A percentile compares a stretch with the other conserved stretches of the same genome.
Conservation (phyloP, 208 protist species). For the Herpetomonas tarakana region DNA sequence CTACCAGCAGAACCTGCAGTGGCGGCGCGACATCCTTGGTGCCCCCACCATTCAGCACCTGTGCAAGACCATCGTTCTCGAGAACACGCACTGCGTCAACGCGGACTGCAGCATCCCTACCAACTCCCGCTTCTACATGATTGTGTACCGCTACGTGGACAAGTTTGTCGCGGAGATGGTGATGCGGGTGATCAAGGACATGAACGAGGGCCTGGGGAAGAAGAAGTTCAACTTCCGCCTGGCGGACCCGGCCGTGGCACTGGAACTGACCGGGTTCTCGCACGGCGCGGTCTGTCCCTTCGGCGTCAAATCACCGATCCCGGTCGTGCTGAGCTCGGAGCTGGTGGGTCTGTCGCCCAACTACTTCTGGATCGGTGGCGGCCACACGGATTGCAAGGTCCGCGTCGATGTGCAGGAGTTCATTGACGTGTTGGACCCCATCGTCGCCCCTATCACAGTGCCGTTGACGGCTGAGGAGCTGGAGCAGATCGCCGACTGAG, state of each 20-base stretch:
- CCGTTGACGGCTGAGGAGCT: slow-evolving; percentile 69
- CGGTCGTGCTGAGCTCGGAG: slow-evolving; percentile 64
- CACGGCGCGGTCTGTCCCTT: slow-evolving; percentile 78
- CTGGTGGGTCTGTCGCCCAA: slow-evolving; percentile 43
- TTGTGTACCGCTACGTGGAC: slow-evolving; percentile 83
- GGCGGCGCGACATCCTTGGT: slow-evolving; percentile 71
- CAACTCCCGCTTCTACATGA: slow-evolving; percentile 84
- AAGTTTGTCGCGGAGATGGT: slow-evolving; percentile 74
- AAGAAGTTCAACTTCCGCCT: slow-evolving; percentile 89
- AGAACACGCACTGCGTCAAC: slow-evolving; percentile 88
- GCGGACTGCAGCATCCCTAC: slow-evolving; percentile 51
- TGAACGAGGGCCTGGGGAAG: slow-evolving; percentile 80
- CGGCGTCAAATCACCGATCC: slow-evolving; percentile 38
- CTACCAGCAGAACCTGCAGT: slow-evolving; percentile 78
- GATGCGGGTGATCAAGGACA: slow-evolving; percentile 42
- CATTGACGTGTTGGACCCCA: slow-evolving; percentile 42
- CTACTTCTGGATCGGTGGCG: slow-evolving; percentile 72
- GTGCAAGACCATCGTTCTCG: slow-evolving; percentile 92
- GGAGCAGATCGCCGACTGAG: slow-evolving; percentile 34
- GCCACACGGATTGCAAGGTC: slow-evolving; percentile 83
- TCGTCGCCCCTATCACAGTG: slow-evolving; percentile 64
- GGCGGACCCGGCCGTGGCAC: slow-evolving; percentile 41
- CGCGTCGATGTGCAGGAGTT: slow-evolving; percentile 68
- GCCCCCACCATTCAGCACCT: slow-evolving; percentile 78
- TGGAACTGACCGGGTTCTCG: slow-evolving; percentile 62